These are phyloP conservation scores for Gyrodon lividus DNA, from an alignment of 768 basidiomycete species.

Conservation along the genomic window DNA sequence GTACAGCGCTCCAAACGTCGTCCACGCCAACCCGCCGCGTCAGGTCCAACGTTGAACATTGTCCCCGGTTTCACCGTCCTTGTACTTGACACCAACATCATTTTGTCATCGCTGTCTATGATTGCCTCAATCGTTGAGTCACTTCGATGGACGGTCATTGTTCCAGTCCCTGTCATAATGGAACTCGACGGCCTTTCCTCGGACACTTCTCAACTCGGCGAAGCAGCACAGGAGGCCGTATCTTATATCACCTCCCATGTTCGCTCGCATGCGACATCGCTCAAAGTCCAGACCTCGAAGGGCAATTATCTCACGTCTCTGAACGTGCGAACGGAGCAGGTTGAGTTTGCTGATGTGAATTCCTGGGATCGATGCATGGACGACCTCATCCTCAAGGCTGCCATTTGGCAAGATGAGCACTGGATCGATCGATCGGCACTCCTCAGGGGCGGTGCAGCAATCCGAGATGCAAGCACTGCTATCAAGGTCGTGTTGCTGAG, in stretches of 20 bases:
- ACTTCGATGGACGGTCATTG: constrained; percentile 79
- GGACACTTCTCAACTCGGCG: constrained; percentile 65
- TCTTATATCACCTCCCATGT: constrained; percentile 73
- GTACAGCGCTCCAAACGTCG: constrained; percentile 29
- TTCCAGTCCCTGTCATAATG: constrained; percentile 94
- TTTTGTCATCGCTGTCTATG: constrained; percentile 77
- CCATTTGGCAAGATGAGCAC: constrained; percentile 91
- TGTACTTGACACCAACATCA: constrained; percentile 92
- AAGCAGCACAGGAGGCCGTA: constrained; percentile 72
- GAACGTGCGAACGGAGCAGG: constrained; percentile 77
- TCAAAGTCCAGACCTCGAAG: constrained; percentile 94
- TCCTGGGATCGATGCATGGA: constrained; percentile 82
- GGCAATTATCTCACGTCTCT: constrained; percentile 91
- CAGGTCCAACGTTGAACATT: constrained; percentile 50
- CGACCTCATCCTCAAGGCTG: constrained; percentile 89
- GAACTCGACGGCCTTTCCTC: constrained; percentile 89
- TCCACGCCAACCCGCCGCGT: constrained; percentile 28
- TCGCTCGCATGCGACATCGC: constrained; percentile 66
- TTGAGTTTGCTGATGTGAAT: constrained; percentile 59
- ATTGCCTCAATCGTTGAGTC: constrained; percentile 78
- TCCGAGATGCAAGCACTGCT: constrained; percentile 42
- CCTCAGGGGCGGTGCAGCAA: constrained; percentile 43
- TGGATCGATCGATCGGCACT: constrained; percentile 83
- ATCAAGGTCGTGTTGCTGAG: constrained; percentile 88
- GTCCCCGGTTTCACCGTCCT: constrained; percentile 87